These are phyloP conservation scores for Protoeuglena noctilucae DNA, from an alignment of 139 green algal species.

Conservation along the genomic window DNA sequence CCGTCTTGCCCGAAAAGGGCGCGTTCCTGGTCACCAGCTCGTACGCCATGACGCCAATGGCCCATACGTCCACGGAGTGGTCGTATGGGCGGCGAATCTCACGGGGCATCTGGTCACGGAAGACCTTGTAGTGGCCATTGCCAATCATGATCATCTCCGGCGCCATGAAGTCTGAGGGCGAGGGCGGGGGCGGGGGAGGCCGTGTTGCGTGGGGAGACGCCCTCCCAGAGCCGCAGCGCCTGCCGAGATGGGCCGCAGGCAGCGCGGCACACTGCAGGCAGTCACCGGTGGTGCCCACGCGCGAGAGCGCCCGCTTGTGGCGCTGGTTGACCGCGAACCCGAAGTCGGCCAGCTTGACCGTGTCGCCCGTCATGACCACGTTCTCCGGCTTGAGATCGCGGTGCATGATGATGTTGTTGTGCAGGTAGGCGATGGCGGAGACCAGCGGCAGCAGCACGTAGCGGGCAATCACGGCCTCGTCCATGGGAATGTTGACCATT, in stretches of 20 bases:
- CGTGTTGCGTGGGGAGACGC: no score
- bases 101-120: neutral
- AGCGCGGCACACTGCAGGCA: no score
- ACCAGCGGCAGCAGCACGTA: no score
- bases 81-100: slow-evolving; percentile 1
- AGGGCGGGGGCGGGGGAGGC: no score
- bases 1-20: no score
- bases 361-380: slow-evolving; percentile 13
- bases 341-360: slow-evolving; percentile 25
- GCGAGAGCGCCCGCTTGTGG: neutral
- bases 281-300: slow-evolving; percentile 1
- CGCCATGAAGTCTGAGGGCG: slow-evolving; percentile 7
- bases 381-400: slow-evolving; percentile 31
- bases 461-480: no score
- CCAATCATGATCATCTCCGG: slow-evolving; percentile 5
- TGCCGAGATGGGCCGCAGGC: no score
- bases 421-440: no score
- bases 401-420: slow-evolving; percentile 16
- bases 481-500: no score
- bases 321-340: slow-evolving; percentile 6
- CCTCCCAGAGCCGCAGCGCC: no score
- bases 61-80: slow-evolving; percentile 22
- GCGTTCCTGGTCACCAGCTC: slow-evolving; percentile 23
- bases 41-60: slow-evolving; percentile 24
- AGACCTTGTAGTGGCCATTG: neutral